Percentiles rank a stretch among this genome's conserved stretches.
phyloP scores from a whole-genome alignment of 2,329 filamentous ascomycete genomes.

The Colletotrichum tropicale region DNA sequence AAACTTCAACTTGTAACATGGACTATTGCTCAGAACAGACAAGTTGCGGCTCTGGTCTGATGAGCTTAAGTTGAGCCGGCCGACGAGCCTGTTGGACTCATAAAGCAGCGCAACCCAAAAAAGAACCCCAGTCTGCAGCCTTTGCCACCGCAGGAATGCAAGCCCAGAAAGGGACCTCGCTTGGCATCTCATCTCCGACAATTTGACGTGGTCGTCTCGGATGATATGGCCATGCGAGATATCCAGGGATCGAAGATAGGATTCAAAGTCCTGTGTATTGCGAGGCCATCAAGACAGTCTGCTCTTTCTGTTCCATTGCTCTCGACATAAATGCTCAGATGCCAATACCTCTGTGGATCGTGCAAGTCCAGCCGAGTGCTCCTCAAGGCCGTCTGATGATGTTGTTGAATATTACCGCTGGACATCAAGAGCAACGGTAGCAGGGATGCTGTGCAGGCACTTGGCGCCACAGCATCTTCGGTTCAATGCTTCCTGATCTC shows the following conservation, averaged over 20 bases:
- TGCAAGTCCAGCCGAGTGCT: background rate
- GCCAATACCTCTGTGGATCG: background rate
- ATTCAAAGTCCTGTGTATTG: background rate
- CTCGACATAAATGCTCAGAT: background rate
- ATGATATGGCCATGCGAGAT: background rate
- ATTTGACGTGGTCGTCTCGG: background rate
- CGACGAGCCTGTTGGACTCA: background rate
- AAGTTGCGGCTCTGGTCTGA: background rate
- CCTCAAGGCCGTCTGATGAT: background rate
- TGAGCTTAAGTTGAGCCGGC: background rate
- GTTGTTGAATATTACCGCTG: background rate
- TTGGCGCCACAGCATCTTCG: background rate
- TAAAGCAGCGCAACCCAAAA: background rate
- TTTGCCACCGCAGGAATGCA: background rate
- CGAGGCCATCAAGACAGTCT: background rate
- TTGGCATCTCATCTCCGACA: background rate
- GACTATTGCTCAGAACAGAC: background rate
- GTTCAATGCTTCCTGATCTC: conserved; percentile 1
- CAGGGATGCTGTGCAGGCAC: background rate
- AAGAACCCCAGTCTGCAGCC: background rate
- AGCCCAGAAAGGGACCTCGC: background rate
- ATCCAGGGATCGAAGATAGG: background rate
- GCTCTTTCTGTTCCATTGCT: background rate
- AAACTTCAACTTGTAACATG: background rate
- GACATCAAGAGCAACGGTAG: background rate